phyloP scores from a whole-genome alignment of 2,329 filamentous ascomycete genomes.

The Colletotrichum sp. region DNA sequence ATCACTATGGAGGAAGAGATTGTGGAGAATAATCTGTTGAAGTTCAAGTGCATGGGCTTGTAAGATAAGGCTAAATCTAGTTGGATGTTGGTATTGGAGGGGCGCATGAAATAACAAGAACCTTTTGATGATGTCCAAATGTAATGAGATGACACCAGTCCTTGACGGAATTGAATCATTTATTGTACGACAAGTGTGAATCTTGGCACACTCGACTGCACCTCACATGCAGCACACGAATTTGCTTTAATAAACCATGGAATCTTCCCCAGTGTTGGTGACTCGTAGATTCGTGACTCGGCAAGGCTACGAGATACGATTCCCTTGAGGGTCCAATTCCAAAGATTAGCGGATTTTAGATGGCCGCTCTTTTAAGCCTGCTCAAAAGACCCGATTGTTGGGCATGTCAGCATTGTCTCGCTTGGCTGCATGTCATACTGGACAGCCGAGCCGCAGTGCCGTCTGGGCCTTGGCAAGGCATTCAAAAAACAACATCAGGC shows the following conservation, averaged over 20 bases:
- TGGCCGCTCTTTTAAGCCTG: not conserved
- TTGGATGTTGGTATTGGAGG: not conserved
- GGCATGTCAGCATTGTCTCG: not conserved
- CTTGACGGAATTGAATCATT: accelerated
- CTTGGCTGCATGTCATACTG: not conserved
- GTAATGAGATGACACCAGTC: not conserved
- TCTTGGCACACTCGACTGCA: accelerated
- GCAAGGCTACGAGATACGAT: no score
- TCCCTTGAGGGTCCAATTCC: accelerated
- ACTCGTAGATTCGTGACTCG: not conserved
- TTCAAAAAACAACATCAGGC: not conserved
- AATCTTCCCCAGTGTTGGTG: accelerated
- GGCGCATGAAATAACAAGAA: not conserved
- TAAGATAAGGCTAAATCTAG: not conserved
- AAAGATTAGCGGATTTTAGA: not conserved
- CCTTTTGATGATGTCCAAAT: accelerated
- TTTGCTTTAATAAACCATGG: accelerated
- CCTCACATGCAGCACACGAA: not conserved
- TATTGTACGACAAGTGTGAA: accelerated
- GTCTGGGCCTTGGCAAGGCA: not conserved
- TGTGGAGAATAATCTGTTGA: conserved; percentile 1
- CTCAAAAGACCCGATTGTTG: not conserved
- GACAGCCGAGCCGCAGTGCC: not conserved
- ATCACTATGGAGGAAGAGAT: conserved; percentile 7
- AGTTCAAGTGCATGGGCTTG: conserved; percentile 18